These are phyloP conservation scores for Termitomyces sp. DNA, from an alignment of 768 basidiomycete genomes.

Conservation along the genomic window DNA sequence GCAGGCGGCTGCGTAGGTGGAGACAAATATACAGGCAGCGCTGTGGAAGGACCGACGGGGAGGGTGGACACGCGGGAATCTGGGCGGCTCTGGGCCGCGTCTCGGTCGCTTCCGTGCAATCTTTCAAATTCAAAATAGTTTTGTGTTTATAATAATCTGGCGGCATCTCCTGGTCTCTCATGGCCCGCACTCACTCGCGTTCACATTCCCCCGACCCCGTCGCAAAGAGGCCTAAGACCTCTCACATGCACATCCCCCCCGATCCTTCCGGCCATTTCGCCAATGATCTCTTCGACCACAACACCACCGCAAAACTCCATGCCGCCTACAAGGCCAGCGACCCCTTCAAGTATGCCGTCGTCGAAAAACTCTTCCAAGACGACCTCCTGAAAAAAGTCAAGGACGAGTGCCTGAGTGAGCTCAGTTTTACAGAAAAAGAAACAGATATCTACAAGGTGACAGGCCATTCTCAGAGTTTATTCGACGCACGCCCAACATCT, in stretches of 20 bases:
- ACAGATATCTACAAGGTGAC: conserved; percentile 95
- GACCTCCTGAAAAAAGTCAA: conserved; percentile 75
- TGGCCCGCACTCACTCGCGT: conserved; percentile 25
- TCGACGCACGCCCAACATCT: conserved; percentile 3
- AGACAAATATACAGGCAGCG: not conserved
- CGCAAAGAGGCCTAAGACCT: conserved; percentile 24
- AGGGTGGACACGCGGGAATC: not conserved
- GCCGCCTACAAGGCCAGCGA: conserved; percentile 47
- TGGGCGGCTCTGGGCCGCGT: conserved; percentile 6
- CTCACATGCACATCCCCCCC: conserved; percentile 20
- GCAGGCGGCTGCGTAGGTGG: not conserved
- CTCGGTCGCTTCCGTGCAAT: conserved; percentile 10
- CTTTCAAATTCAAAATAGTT: conserved; percentile 1
- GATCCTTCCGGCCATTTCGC: conserved; percentile 38
- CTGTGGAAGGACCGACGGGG: no score
- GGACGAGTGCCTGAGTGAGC: conserved; percentile 74
- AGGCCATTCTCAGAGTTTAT: conserved; percentile 1
- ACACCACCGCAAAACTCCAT: conserved; percentile 50
- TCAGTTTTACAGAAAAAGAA: conserved; percentile 89
- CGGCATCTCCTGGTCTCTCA: conserved; percentile 2
- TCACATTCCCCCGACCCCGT: conserved; percentile 19
- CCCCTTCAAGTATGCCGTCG: conserved; percentile 81
- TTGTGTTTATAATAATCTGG: conserved; percentile 4
- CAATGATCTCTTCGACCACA: conserved; percentile 49
- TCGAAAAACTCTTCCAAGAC: conserved; percentile 81